Evolutionary conservation across 345 rosid genomes (phyloP).

Genomic region (Pistacia vera): DNA sequence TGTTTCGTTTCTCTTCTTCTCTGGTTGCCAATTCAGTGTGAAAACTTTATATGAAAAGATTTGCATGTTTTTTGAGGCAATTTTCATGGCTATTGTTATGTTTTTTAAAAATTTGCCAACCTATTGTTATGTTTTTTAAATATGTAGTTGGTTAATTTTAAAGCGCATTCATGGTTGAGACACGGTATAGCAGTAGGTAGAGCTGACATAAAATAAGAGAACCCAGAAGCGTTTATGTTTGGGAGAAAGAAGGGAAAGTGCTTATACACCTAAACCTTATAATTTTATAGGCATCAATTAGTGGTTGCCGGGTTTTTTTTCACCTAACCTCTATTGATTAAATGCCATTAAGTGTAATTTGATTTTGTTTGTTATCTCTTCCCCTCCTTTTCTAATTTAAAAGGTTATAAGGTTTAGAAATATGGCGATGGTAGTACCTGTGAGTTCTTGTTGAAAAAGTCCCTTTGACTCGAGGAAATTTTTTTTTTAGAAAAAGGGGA

Average conservation of each 20-base stretch:
- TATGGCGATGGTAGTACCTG: too few species aligned
- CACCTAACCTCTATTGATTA: not conserved
- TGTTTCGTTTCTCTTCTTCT: conserved; percentile 10
- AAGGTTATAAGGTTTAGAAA: too few species aligned
- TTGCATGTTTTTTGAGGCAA: not conserved
- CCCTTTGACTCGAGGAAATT: too few species aligned
- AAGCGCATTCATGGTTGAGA: too few species aligned
- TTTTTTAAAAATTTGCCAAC: too few species aligned
- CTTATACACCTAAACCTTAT: not conserved
- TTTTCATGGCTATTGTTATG: not conserved
- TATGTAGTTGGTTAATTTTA: too few species aligned
- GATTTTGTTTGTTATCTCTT: not conserved
- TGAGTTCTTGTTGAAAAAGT: too few species aligned
- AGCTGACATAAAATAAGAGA: too few species aligned
- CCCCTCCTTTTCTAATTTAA: not conserved
- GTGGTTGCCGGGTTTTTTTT: not conserved
- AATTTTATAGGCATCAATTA: not conserved
- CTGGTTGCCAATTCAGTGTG: not conserved
- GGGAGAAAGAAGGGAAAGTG: not conserved
- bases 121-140: not conserved
- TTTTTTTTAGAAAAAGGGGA: not conserved
- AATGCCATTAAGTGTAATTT: not conserved
- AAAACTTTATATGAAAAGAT: not conserved
- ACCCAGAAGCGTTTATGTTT: too few species aligned
- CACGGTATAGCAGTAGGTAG: too few species aligned